Conservation (phyloP, 495 filamentous ascomycete genomes). For the Penicillium paxilli region DNA sequence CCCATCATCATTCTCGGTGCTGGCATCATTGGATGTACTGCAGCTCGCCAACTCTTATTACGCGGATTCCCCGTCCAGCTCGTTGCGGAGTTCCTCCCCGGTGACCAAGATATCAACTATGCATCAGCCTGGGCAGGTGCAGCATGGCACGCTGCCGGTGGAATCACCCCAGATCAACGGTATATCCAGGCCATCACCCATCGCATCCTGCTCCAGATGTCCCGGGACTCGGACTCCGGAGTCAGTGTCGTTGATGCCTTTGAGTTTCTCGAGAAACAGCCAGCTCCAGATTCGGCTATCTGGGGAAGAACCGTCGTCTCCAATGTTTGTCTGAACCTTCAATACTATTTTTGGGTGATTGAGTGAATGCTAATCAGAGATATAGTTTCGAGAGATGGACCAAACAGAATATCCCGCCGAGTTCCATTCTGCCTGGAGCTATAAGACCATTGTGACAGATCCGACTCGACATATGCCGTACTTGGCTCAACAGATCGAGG, state of each 20-base stretch:
- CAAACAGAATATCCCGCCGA: conserved; percentile 36
- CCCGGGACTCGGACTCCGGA: conserved; percentile 36
- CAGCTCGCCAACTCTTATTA: conserved; percentile 37
- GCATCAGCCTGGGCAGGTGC: conserved; percentile 49
- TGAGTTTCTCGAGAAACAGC: conserved; percentile 41
- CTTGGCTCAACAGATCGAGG: conserved; percentile 28
- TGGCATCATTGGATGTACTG: conserved; percentile 45
- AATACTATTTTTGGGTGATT: too few species aligned
- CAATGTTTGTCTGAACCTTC: conserved; percentile 29
- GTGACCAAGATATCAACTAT: conserved; percentile 42
- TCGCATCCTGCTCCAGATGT: conserved; percentile 40
- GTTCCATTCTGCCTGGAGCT: conserved; percentile 40
- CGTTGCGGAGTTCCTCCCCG: conserved; percentile 44
- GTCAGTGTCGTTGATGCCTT: conserved; percentile 39
- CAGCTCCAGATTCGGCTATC: conserved; percentile 32
- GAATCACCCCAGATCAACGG: conserved; percentile 38
- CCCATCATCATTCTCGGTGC: conserved; percentile 43
- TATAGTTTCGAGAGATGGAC: conserved; percentile 38
- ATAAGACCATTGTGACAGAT: conserved; percentile 43
- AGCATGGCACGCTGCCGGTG: conserved; percentile 45
- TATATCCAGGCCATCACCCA: conserved; percentile 42
- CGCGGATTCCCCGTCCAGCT: conserved; percentile 40
- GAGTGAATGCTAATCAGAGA: too few species aligned
- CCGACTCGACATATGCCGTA: conserved; percentile 45
- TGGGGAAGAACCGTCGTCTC: conserved; percentile 42